These are phyloP conservation scores for Syzygium grande DNA, from an alignment of 345 rosid genomes.

Conservation along the genomic window DNA sequence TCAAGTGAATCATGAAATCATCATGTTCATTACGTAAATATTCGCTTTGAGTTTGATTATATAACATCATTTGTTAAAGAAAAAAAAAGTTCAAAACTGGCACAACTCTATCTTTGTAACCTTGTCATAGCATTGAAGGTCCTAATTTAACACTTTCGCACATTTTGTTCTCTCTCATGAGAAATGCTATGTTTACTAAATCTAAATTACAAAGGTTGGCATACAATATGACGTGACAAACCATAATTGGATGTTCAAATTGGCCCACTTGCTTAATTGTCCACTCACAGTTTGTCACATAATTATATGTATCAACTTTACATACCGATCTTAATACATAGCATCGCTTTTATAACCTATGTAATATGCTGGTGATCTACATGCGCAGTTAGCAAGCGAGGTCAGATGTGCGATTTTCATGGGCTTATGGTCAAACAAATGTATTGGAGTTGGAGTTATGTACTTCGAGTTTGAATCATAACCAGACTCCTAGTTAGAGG, in stretches of 20 bases:
- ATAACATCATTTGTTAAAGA: not conserved
- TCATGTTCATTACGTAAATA: not conserved
- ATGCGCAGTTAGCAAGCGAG: not conserved
- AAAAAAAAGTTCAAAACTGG: not conserved
- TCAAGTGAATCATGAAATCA: not conserved
- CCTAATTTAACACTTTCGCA: not conserved
- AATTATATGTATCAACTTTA: not conserved
- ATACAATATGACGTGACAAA: not conserved
- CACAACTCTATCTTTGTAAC: not conserved
- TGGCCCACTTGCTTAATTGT: not conserved
- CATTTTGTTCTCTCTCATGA: not conserved
- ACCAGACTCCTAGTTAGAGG: not conserved
- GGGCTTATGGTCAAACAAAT: not conserved
- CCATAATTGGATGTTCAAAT: not conserved
- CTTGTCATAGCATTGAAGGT: not conserved
- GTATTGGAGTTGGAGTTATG: not conserved
- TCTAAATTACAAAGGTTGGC: not conserved
- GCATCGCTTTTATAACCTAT: not conserved
- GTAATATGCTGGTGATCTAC: not conserved
- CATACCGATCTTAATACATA: not conserved
- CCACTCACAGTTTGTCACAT: not conserved
- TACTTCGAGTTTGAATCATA: not conserved
- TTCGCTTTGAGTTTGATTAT: not conserved
- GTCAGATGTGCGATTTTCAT: not conserved
- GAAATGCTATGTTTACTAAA: not conserved